Percentiles rank a stretch among this genome's conserved stretches.
These are phyloP conservation scores for Mortierella sp. DNA, from an alignment of 371 early-diverging fungal genomes.

Conservation along the genomic window DNA sequence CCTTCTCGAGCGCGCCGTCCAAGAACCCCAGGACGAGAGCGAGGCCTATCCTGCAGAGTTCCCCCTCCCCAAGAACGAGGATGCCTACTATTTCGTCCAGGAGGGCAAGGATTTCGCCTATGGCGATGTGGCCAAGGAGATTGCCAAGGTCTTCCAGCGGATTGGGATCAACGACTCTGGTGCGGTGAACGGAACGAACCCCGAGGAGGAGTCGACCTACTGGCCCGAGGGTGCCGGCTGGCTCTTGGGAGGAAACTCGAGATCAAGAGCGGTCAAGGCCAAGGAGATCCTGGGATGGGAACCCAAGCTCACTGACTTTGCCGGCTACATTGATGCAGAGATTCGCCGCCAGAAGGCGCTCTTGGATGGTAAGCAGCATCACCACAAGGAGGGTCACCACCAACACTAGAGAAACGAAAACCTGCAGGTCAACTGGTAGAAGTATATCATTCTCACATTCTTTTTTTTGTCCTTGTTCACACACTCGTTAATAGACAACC, in stretches of 20 bases:
- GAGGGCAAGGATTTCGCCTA: conserved; percentile 52
- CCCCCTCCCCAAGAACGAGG: conserved; percentile 50
- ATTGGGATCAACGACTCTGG: conserved; percentile 31
- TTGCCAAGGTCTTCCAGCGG: conserved; percentile 38
- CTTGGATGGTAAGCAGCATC: not conserved
- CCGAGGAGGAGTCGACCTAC: conserved; percentile 23
- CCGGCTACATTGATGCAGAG: conserved; percentile 31
- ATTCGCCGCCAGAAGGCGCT: conserved; percentile 27
- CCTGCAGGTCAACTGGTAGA: too few species aligned
- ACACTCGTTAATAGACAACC: too few species aligned
- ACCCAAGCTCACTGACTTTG: conserved; percentile 36
- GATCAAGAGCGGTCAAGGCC: conserved; percentile 37
- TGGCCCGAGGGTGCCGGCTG: conserved; percentile 17
- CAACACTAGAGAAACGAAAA: not conserved
- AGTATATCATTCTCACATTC: too few species aligned
- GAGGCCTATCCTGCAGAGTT: not conserved
- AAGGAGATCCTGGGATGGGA: conserved; percentile 42
- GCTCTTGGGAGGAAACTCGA: conserved; percentile 42
- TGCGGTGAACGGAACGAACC: not conserved
- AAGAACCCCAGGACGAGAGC: conserved; percentile 43
- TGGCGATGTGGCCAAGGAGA: conserved; percentile 47
- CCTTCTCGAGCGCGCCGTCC: conserved; percentile 43
- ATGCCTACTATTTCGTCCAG: conserved; percentile 58
- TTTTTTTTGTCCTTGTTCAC: too few species aligned
- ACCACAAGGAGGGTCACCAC: not conserved